Evolutionary conservation across 805 yeast species (phyloP), one percentile per base, ranked within the genome.

Genomic region (Candida boleticola): DNA sequence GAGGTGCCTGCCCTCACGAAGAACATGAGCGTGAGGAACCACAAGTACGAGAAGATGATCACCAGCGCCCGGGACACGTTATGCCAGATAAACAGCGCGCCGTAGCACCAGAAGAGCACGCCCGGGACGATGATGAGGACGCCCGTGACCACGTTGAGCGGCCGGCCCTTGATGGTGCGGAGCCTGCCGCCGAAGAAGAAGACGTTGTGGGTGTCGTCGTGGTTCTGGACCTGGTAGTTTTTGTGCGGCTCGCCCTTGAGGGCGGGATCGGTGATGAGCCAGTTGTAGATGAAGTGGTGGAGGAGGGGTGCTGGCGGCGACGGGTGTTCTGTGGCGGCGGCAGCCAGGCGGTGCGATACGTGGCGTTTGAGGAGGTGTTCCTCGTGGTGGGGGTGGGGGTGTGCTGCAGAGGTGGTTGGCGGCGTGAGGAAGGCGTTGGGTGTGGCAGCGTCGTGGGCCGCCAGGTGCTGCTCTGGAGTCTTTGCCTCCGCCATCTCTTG

Each of bases 111-210:
- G 50, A 73, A 87, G 6, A 85, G 55, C 1, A 83, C 74, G 2
- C 73, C 72, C 0, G 86, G 77, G 0, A 68, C 51, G 0, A 78
- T 25, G 0, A 74, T 51, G 3, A 60, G 36, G 0, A 59, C 41
- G 3, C 66, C 59, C 0, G 74, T 68, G 0, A 65, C 27, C 2
- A 76, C 22, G 9, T 69, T 69, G 13, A 70, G 49, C 1, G 79
- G 82, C 20, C 60, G 57, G 25, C 56, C 52, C 43, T 64, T 71
- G 7, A 73, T 54, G 0, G 75, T 63, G 25, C 82, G 63, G 11
- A 82, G 52, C 32, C 89, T 58, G 0, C 95, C 95, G 11, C 93
- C 93, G 37, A 79, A 59, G 3, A 83, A 61, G 57, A 76, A 85
- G 2, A 77, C 47, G 42, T 71, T 69, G 42, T 68, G 72, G 45